phyloP scores from a whole-genome alignment of 2,329 filamentous ascomycete genomes.

The Didymella glomerata region DNA sequence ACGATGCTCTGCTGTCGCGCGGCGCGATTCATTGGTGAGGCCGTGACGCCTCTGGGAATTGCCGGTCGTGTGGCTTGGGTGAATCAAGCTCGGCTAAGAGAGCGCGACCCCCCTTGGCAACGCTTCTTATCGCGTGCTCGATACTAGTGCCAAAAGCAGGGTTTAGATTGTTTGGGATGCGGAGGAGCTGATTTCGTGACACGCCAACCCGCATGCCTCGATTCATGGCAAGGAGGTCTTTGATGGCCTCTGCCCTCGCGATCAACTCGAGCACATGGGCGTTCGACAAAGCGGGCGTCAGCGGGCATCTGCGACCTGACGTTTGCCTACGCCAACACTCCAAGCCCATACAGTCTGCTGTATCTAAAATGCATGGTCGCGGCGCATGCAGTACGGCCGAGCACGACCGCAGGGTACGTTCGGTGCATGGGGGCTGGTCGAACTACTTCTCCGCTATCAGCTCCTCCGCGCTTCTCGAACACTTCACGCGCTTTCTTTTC shows the following conservation, averaged over 20 bases:
- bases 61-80: conserved; percentile 1
- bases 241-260: background rate
- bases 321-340: background rate
- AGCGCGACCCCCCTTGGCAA: conserved; percentile 10
- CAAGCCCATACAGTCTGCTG: background rate
- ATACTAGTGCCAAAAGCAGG: conserved; percentile 4
- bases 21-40: background rate
- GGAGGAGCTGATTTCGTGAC: background rate
- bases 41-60: background rate
- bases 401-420: background rate
- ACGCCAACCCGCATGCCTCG: background rate
- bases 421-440: background rate
- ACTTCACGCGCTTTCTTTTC: background rate
- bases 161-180: background rate
- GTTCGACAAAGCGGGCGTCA: background rate
- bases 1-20: background rate
- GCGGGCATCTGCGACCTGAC: background rate
- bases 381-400: background rate
- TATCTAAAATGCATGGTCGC: background rate
- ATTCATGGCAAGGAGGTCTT: background rate
- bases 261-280: background rate
- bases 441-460: conserved; percentile 5
- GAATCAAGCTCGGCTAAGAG: conserved; percentile 11
- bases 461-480: conserved; percentile 9
- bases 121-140: conserved; percentile 11